phyloP scores from a whole-genome alignment of 2,329 filamentous ascomycete species.

The Sporothrix brasiliensis region DNA sequence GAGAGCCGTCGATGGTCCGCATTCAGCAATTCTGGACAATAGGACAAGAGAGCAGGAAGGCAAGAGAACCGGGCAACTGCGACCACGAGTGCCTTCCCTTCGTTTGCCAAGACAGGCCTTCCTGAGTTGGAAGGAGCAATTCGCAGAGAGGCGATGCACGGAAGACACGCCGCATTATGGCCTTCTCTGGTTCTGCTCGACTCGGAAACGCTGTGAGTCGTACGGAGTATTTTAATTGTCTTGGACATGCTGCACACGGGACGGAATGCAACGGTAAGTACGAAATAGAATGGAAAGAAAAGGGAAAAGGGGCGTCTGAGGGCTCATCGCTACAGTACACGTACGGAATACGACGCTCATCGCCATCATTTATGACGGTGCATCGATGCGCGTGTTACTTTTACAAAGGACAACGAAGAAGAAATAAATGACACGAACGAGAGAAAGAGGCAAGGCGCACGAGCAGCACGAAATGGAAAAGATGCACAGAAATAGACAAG shows the following conservation, averaged over 20 bases:
- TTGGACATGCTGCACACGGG: conserved; percentile 6
- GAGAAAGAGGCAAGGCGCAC: not conserved
- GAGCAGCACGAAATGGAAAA: not conserved
- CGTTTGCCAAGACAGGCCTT: not conserved
- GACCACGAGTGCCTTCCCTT: not conserved
- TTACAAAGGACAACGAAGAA: not conserved
- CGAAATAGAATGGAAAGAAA: not conserved
- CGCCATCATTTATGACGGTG: not conserved
- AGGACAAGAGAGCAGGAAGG: not conserved
- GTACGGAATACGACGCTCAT: not conserved
- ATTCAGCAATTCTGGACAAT: not conserved
- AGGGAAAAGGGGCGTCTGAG: not conserved
- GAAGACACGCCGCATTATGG: not conserved
- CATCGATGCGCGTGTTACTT: not conserved
- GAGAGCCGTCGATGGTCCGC: not conserved
- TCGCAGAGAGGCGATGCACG: not conserved
- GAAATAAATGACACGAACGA: not conserved
- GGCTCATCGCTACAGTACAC: not conserved
- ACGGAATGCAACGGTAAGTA: conserved; percentile 6
- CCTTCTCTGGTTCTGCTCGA: not conserved
- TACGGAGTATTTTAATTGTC: not conserved
- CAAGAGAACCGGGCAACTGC: not conserved
- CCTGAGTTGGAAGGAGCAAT: not conserved
- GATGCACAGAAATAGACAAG: not conserved
- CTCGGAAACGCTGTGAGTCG: not conserved